Base-by-base conservation (phyloP, 768 basidiomycete genomes). In the Boletus barrowsii region DNA sequence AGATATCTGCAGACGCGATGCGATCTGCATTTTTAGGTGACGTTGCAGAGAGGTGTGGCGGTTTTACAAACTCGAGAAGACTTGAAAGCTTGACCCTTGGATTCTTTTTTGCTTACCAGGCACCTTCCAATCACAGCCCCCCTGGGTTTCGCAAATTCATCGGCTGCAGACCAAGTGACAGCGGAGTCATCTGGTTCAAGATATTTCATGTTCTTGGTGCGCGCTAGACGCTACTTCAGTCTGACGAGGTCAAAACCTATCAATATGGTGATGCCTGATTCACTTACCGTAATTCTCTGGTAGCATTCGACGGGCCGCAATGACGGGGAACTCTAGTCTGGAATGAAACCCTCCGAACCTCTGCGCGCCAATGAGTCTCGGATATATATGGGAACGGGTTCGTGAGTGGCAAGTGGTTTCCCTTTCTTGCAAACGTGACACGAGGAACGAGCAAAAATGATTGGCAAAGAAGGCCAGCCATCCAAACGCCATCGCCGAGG, bases 401-500 rank as follows among this genome's bases (percentile, higher is more conserved):
- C 32, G 51, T 49, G 29, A 53, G 18, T n/a, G 44, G 62, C 10
- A 49, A 44, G 51, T 20, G 42, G 30, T 22, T 57, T 57, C 50
- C 58, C 42, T 50, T 53, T 42, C 15, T 37, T 37, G 17, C 39
- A 29, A 41, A 39, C 40, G 18, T 42, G 59, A 49, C 8, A 35
- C 30, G 33, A 30, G 13, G 35, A 24, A 29, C 36, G 46, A 30
- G 43, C 11, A 36, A 51, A 58, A 43, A 32, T 22, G 55, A 57
- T 55, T 54, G 18, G 37, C 54, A 46, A 35, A 48, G 42, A n/a
- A 15, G 26, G 30, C 20, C 7, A 15, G 30, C 61, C 66, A 41
- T 49, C 29, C 32, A 66, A 68, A 56, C 59, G 37, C 67, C 67
- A 57, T 54, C 49, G 36, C 54, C 49, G 55, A 58, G 44, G 48